Evolutionary conservation across 768 basidiomycete species (phyloP), one percentile per base, ranked within the genome.

Genomic region (Kwoniella sp.): DNA sequence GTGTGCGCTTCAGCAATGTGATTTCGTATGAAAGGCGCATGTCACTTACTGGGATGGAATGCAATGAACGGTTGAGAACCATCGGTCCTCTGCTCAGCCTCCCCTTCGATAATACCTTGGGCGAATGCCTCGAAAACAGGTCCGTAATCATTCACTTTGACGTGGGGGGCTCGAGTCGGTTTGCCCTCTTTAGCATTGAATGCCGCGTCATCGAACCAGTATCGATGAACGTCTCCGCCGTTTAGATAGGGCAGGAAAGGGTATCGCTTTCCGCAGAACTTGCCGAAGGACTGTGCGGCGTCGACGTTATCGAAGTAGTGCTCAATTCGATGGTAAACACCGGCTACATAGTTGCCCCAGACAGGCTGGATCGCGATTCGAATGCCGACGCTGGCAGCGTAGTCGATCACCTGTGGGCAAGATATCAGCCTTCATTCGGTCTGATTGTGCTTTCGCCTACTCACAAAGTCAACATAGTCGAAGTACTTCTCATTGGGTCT

Each of bases 271-370:
- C 69, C 69, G 20, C 63, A n/a, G 58, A 60, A 71, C 20, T 23
- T 17, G 29, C 69, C 69, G 50, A 34, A 71, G 2, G 55, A 23
- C 13, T 48, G 34, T 2, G 66, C 55, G 30, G 58, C 51, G 15
- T 60, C 48, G 7, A 55, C 54, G 51, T 63, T 45, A 53, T 63
- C 54, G 63, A 28, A 71, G 23, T 29, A 67, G 15, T 20, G 69
- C 53, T 26, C 53, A 23, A 30, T 55, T 22, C 51, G 48, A 55
- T 70, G 61, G 30, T 68, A 58, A 13, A 67, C 66, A 15, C 66
- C 61, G 29, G 62, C 66, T 15, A 71, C 29, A 41, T 71, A 71
- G n/a, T 61, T 51, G 1, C 57, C 58, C 69, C 69, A 71, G 13
- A 66, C 58, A 2, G 69, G 69, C 5, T 61, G 58, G 29, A 67